These are phyloP conservation scores for Pythium plurisporium DNA, from an alignment of 352 stramenopile genomes.

Conservation along the genomic window DNA sequence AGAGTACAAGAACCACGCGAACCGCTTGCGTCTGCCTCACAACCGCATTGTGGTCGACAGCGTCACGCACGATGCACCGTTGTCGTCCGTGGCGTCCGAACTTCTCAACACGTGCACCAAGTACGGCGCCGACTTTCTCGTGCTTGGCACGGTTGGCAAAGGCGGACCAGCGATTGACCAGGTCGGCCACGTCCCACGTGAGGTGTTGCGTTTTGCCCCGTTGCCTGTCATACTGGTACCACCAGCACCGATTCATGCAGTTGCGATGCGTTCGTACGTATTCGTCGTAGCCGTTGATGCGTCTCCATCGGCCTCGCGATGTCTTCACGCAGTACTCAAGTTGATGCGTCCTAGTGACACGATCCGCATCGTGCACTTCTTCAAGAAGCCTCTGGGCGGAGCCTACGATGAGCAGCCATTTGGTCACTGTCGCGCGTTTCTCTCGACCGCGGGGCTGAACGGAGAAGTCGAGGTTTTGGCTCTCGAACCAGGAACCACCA, in stretches of 20 bases:
- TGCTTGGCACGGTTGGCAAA: constrained; percentile 57
- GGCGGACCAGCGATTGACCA: constrained; percentile 51
- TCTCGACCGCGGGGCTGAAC: constrained; percentile 26
- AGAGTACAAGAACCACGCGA: constrained; percentile 56
- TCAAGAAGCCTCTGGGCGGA: constrained; percentile 37
- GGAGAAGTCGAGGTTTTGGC: constrained; percentile 36
- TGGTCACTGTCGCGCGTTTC: constrained; percentile 28
- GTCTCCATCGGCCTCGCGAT: constrained; percentile 21
- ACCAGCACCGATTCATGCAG: constrained; percentile 42
- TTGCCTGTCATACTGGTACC: constrained; percentile 39
- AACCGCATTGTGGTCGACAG: constrained; percentile 35
- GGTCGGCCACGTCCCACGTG: constrained; percentile 49
- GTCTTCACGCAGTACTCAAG: constrained; percentile 50
- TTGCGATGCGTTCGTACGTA: constrained; percentile 34
- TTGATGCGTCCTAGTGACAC: constrained; percentile 41
- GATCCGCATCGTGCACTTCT: constrained; percentile 60
- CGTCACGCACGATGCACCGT: constrained; percentile 18
- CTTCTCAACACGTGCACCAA: constrained; percentile 30
- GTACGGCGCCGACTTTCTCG: constrained; percentile 39
- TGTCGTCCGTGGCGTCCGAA: constrained; percentile 27
- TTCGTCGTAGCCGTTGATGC: constrained; percentile 56
- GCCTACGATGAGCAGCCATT: constrained; percentile 33
- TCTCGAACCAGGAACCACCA: constrained; percentile 31
- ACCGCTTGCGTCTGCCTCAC: constrained; percentile 33
- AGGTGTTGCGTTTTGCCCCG: constrained; percentile 28